Conservation (phyloP, 2,329 filamentous ascomycete genomes). For the Pseudogymnoascus sp. region DNA sequence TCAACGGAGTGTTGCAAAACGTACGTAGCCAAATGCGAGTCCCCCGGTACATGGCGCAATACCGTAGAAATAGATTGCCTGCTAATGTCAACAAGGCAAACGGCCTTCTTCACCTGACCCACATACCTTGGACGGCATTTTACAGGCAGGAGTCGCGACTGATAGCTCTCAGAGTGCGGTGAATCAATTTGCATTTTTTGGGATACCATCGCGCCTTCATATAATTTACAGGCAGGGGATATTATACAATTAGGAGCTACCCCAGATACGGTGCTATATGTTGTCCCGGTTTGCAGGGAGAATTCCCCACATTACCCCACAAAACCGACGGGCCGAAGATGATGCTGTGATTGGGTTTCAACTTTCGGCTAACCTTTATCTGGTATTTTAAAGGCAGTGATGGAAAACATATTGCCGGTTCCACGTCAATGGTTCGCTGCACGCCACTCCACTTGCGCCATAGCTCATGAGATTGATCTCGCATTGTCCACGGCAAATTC, state of each 20-base stretch:
- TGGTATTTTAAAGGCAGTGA: not conserved
- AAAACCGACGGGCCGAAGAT: not conserved
- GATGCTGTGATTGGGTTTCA: not conserved
- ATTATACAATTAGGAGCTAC: not conserved
- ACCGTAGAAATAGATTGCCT: conserved; percentile 24
- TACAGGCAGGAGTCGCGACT: not conserved
- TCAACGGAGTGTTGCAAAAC: not conserved
- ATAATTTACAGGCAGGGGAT: not conserved
- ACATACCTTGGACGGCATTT: not conserved
- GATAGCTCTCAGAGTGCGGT: not conserved
- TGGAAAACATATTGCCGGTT: not conserved
- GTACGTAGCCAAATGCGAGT: conserved; percentile 22
- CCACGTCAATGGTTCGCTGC: not conserved
- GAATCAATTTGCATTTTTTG: not conserved
- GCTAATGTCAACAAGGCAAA: not conserved
- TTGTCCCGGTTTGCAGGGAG: not conserved
- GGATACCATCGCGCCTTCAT: not conserved
- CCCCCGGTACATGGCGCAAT: conserved; percentile 24
- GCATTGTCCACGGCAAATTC: no score
- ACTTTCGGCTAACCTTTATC: not conserved
- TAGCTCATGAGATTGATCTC: not conserved
- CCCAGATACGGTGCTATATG: no score
- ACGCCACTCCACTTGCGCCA: not conserved
- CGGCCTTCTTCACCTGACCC: not conserved
- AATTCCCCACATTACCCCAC: not conserved